Evolutionary conservation across 352 stramenopile species (phyloP), one percentile per base, ranked within the genome.

Genomic region (Globisporangium perplexum): DNA sequence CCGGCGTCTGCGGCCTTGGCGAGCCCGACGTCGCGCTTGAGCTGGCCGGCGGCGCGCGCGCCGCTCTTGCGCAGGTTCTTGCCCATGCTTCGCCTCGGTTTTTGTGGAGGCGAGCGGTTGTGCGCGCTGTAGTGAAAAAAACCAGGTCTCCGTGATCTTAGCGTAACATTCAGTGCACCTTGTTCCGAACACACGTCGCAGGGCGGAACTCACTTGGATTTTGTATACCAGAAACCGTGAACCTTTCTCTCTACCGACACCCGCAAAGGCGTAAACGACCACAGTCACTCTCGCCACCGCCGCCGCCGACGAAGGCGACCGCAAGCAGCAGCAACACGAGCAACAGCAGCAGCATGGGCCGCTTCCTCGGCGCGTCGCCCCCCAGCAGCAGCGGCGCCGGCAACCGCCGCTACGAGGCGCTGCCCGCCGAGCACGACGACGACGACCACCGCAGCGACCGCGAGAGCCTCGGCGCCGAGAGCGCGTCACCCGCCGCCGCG

Each of bases 351-450:
- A 33, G 35, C 15, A 88, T 90, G 80, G 77, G 69, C 33, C 67
- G 76, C 50, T 87, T 87, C 63, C 61, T 84, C 31, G 62, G 73
- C 23, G 47, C 65, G 30, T 72, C 72, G 33, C 60, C 72, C 11
- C 70, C 57, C 33, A 55, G 60, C 5, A 64, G 45, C 35, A 58
- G 60, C 54, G 76, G 81, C 23, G 41, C 24, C 35, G 46, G 55
- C 33, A 59, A 62, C 26, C 80, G 75, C 22, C 66, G 74, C 10
- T 90, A 90, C 67, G 75, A 71, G 46, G 69, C 77, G 39, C 52
- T 90, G 23, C 72, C 74, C 3, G 74, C 73, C 41, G 70, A 68
- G 5, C 66, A 79, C 10, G 53, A 70, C 5, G 53, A 70, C 5
- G 65, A 64, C 35, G 59, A 50, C 7, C 46, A 55, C 26, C 49